These are phyloP conservation scores for Citrus australasica DNA, from an alignment of 345 rosid species.

Conservation along the genomic window DNA sequence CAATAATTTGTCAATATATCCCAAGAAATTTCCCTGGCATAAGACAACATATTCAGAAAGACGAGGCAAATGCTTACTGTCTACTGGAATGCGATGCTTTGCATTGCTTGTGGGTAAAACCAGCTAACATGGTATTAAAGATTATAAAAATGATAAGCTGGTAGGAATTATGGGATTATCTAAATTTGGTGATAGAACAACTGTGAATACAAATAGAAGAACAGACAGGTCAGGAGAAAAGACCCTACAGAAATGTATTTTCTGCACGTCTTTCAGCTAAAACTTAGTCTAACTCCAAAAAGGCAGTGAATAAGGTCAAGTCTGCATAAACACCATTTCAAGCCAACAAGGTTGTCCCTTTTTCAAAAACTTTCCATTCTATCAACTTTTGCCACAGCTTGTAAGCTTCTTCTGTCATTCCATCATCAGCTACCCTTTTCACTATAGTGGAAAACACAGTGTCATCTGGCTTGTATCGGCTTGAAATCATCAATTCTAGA, in stretches of 20 bases:
- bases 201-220: not conserved
- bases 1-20: not conserved
- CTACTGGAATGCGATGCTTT: not conserved
- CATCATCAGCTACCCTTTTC: conserved; percentile 51
- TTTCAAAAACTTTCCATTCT: conserved; percentile 36
- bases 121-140: not conserved
- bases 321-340: not conserved
- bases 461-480: conserved; percentile 50
- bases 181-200: not conserved
- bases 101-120: not conserved
- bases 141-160: not conserved
- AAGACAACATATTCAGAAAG: not conserved
- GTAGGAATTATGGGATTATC: not conserved
- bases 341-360: conserved; percentile 8
- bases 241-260: conserved; percentile 1
- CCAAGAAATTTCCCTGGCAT: not conserved
- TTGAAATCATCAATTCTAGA: conserved; percentile 63
- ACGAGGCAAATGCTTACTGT: not conserved
- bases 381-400: conserved; percentile 48
- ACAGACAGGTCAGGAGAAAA: not conserved
- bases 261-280: not conserved
- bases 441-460: conserved; percentile 36
- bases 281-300: not conserved
- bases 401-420: conserved; percentile 59
- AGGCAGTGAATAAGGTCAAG: not conserved